These are phyloP conservation scores for Globisporangium nunn DNA, from an alignment of 352 stramenopile genomes.

Conservation along the genomic window DNA sequence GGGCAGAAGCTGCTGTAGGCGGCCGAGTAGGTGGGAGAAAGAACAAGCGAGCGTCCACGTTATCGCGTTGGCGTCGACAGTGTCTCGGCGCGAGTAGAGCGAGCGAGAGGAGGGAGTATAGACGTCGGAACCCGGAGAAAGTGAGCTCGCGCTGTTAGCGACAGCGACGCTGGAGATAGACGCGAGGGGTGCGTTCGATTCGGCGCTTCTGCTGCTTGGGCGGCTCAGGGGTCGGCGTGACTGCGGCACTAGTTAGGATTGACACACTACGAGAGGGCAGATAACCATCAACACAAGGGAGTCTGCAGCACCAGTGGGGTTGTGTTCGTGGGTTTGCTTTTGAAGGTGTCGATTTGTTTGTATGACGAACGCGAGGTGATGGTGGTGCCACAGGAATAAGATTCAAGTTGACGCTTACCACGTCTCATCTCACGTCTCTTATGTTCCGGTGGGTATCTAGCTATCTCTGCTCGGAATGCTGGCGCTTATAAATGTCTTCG, in stretches of 20 bases:
- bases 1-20: neutral
- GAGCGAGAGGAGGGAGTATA: constrained; percentile 1
- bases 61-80: neutral
- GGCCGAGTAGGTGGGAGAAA: neutral
- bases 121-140: neutral
- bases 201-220: neutral
- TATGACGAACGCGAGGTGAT: neutral
- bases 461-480: neutral
- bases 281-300: neutral
- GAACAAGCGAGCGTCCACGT: neutral
- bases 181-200: neutral
- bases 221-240: neutral
- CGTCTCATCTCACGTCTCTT: neutral
- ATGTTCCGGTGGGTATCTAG: neutral
- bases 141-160: neutral
- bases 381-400: neutral
- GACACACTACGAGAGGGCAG: neutral
- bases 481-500: neutral
- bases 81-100: neutral
- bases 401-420: neutral
- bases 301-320: neutral
- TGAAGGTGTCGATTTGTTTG: no score
- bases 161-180: neutral
- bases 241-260: constrained; percentile 2
- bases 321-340: neutral